phyloP scores from a whole-genome alignment of 2,329 filamentous ascomycete genomes.

The Tolypocladium ovalisporum region DNA sequence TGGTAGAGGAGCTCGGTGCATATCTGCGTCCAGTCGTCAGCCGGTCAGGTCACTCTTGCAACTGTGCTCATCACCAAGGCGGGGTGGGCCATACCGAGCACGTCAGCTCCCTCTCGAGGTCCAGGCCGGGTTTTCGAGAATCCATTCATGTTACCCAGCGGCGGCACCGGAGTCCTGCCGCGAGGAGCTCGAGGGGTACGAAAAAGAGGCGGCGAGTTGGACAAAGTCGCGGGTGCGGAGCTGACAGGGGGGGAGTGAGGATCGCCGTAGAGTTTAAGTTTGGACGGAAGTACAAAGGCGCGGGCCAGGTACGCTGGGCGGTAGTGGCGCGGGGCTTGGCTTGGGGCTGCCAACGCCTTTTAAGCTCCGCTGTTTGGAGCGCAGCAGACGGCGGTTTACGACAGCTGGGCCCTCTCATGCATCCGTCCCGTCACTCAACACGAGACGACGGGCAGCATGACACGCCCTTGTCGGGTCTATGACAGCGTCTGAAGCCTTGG shows the following conservation, averaged over 20 bases:
- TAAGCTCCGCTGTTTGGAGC: neutral
- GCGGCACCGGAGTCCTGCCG: neutral
- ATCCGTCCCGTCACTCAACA: neutral
- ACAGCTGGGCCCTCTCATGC: neutral
- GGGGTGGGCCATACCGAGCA: constrained; percentile 64
- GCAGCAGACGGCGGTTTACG: neutral
- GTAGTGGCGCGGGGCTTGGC: neutral
- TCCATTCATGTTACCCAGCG: constrained; percentile 32
- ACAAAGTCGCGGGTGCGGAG: neutral
- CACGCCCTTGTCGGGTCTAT: neutral
- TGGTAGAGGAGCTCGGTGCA: constrained; percentile 93
- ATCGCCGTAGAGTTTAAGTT: neutral
- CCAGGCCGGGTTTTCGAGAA: constrained; percentile 41
- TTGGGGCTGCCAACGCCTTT: neutral
- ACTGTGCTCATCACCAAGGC: neutral
- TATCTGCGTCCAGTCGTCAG: constrained; percentile 48
- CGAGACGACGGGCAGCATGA: neutral
- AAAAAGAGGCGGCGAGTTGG: neutral
- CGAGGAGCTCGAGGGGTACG: constrained; percentile 1
- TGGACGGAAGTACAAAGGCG: neutral
- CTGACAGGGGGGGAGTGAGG: neutral
- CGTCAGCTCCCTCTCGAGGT: constrained; percentile 87
- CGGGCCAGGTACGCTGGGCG: neutral
- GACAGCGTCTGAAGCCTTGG: neutral
- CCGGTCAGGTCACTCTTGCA: neutral